These are phyloP conservation scores for Viridothelium virens DNA, from an alignment of 495 filamentous ascomycete genomes.

Conservation along the genomic window DNA sequence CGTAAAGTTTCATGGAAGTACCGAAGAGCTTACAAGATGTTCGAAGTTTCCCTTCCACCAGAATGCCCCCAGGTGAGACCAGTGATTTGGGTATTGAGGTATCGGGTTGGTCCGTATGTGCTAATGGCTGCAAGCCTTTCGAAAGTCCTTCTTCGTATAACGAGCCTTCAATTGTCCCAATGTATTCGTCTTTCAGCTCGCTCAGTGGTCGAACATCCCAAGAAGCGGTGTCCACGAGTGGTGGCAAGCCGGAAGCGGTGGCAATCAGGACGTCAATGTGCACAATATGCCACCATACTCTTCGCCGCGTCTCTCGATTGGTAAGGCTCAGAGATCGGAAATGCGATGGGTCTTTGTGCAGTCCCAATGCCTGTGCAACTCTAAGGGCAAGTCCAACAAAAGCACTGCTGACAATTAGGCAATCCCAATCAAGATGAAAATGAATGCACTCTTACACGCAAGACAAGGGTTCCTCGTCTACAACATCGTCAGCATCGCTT, in stretches of 20 bases:
- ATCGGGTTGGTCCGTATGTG: neutral
- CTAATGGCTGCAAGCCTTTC: neutral
- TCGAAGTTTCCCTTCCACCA: constrained; percentile 11
- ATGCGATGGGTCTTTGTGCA: constrained; percentile 20
- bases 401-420: neutral
- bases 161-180: constrained; percentile 16
- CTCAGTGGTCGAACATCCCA: constrained; percentile 15
- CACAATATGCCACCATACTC: constrained; percentile 23
- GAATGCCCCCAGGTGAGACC: constrained; percentile 4
- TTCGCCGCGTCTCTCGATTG: constrained; percentile 15
- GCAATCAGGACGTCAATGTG: constrained; percentile 20
- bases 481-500: neutral
- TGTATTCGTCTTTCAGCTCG: constrained; percentile 22
- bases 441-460: neutral
- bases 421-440: neutral
- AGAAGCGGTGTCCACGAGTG: constrained; percentile 14
- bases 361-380: constrained; percentile 20
- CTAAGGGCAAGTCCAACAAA: constrained; percentile 19
- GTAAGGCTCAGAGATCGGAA: constrained; percentile 10
- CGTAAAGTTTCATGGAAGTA: neutral
- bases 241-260: constrained; percentile 17
- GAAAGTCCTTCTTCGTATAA: constrained; percentile 11
- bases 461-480: constrained; percentile 12
- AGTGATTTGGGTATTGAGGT: neutral
- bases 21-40: constrained; percentile 10